Conservation (phyloP, 176 grass and related monocot species). For the Phragmites australis region DNA sequence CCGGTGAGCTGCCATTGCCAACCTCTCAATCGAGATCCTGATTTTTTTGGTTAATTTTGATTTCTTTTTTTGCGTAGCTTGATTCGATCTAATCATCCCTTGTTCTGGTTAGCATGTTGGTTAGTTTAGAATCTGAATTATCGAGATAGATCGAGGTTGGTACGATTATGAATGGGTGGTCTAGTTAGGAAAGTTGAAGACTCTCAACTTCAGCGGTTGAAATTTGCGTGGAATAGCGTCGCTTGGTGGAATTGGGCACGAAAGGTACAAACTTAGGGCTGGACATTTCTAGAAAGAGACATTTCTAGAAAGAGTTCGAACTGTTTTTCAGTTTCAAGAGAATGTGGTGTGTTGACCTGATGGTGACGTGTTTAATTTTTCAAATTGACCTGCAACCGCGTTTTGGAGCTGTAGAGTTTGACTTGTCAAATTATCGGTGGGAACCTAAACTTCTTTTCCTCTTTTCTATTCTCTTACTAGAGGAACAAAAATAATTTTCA, state of each 20-base stretch:
- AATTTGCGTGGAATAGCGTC: conserved; percentile 4
- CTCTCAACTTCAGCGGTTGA: conserved; percentile 29
- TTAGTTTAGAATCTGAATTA: conserved; percentile 7
- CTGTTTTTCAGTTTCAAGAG: neutral
- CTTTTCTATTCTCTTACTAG: neutral
- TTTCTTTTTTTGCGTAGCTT: neutral
- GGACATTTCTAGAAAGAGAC: conserved; percentile 32
- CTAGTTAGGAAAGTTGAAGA: neutral
- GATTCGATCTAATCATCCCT: neutral
- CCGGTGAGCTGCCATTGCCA: conserved; percentile 54
- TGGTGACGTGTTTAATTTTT: conserved; percentile 33
- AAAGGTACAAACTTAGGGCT: neutral
- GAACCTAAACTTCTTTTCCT: neutral
- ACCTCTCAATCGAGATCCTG: neutral
- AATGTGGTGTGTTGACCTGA: conserved; percentile 7
- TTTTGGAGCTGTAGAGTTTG: conserved; percentile 41
- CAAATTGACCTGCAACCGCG: conserved; percentile 30
- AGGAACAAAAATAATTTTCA: neutral
- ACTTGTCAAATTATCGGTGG: conserved; percentile 29
- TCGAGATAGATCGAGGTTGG: neutral
- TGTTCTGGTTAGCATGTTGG: neutral
- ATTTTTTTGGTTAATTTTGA: conserved; percentile 8
- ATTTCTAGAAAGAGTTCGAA: conserved; percentile 6
- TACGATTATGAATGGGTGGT: neutral
- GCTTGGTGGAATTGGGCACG: conserved; percentile 3